These are phyloP conservation scores for Aspergillus asperescens DNA, from an alignment of 495 filamentous ascomycete genomes.

Conservation along the genomic window DNA sequence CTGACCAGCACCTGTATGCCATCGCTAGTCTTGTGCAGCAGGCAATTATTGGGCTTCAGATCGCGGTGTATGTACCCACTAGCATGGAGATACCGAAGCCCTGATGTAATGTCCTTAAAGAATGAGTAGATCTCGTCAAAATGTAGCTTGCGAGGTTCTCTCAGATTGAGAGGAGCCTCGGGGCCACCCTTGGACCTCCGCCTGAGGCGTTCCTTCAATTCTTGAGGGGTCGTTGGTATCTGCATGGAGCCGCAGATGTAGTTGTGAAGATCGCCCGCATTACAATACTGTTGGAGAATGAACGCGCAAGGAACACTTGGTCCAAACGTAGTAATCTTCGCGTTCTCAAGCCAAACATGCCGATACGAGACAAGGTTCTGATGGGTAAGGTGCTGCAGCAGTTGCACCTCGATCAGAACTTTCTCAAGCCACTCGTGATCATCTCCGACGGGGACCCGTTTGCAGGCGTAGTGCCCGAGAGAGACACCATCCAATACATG, in stretches of 20 bases:
- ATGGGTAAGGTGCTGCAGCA: constrained; percentile 85
- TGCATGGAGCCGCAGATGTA: constrained; percentile 70
- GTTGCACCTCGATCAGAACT: constrained; percentile 84
- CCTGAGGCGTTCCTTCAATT: constrained; percentile 80
- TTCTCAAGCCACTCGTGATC: constrained; percentile 96
- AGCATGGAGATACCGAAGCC: constrained; percentile 82
- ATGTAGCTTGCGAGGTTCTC: constrained; percentile 58
- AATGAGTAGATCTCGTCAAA: constrained; percentile 96
- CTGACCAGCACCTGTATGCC: constrained; percentile 79
- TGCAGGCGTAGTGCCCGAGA: constrained; percentile 91
- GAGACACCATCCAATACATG: constrained; percentile 85
- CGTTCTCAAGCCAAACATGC: constrained; percentile 94
- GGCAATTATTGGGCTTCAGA: constrained; percentile 91
- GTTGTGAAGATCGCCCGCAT: constrained; percentile 82
- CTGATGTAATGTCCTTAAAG: constrained; percentile 91
- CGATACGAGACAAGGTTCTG: constrained; percentile 96
- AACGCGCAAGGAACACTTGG: constrained; percentile 93
- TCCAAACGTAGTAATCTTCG: constrained; percentile 74
- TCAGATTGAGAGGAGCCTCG: constrained; percentile 45
- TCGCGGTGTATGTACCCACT: constrained; percentile 95
- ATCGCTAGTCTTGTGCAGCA: constrained; percentile 70
- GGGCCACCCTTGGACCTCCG: constrained; percentile 63
- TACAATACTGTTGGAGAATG: constrained; percentile 97
- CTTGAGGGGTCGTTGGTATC: constrained; percentile 61
- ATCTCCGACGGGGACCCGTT: constrained; percentile 90